A percentile compares a stretch with the other conserved stretches of the same genome.
These are phyloP conservation scores for Gentiana macrophylla DNA, from an alignment of 257 asterid genomes.

Conservation along the genomic window DNA sequence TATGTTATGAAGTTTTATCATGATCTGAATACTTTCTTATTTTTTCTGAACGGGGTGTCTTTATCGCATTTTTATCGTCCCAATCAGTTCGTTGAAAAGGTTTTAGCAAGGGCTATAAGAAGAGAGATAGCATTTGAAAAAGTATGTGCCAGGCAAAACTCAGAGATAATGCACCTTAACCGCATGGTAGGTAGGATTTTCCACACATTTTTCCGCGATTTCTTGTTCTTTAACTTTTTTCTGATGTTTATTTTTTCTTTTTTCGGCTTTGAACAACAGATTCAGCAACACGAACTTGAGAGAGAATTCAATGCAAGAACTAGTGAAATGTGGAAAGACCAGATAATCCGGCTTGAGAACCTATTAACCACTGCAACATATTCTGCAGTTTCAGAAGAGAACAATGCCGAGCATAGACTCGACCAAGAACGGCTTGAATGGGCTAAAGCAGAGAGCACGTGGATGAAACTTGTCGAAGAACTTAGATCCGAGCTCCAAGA, in stretches of 20 bases:
- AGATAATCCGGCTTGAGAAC: conserved; percentile 10
- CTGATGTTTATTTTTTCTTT: not conserved
- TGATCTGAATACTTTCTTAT: too few species aligned
- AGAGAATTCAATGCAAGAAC: conserved; percentile 10
- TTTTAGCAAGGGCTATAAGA: too few species aligned
- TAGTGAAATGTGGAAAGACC: conserved; percentile 8
- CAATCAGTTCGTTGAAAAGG: too few species aligned
- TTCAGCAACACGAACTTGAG: conserved; percentile 10
- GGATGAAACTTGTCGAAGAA: conserved; percentile 9
- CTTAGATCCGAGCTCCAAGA: conserved; percentile 7
- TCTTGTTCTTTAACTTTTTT: too few species aligned
- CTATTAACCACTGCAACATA: not conserved
- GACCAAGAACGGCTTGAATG: conserved; percentile 4
- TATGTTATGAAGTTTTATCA: not conserved
- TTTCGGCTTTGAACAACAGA: conserved; percentile 10
- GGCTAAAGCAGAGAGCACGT: conserved; percentile 10
- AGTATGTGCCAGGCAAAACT: too few species aligned
- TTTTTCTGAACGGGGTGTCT: too few species aligned
- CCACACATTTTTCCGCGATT: too few species aligned
- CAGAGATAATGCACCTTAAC: too few species aligned
- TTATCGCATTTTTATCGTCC: too few species aligned
- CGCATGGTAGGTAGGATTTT: too few species aligned
- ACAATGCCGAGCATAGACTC: conserved; percentile 6
- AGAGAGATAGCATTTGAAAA: too few species aligned
- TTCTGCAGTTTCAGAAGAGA: conserved; percentile 5